A percentile compares a stretch with the other conserved stretches of the same genome.
These are phyloP conservation scores for Alliaria petiolata DNA, from an alignment of 345 rosid genomes.

Conservation along the genomic window DNA sequence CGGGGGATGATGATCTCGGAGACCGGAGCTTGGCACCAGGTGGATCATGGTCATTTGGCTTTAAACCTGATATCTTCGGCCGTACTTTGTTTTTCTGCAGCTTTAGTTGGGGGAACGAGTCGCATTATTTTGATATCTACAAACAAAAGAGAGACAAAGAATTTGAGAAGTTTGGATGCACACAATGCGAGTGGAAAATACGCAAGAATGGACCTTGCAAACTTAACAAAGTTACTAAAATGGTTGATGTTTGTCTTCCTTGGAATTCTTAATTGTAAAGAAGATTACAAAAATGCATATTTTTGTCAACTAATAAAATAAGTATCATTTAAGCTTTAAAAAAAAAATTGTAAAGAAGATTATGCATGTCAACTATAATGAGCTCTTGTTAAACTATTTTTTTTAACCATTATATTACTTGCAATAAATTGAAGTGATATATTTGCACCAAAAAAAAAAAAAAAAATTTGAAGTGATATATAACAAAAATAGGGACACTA, in stretches of 20 bases:
- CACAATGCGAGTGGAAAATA: background rate
- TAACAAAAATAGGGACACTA: no score
- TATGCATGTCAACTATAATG: no score
- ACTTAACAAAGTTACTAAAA: no score
- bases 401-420: no score
- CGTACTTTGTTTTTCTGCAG: background rate
- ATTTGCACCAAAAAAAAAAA: no score
- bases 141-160: background rate
- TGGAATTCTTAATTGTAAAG: background rate
- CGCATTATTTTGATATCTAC: background rate
- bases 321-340: no score
- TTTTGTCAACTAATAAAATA: background rate
- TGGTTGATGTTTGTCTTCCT: background rate
- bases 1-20: background rate
- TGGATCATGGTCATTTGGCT: background rate
- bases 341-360: no score
- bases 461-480: no score
- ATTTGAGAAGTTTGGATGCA: background rate
- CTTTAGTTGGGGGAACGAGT: background rate
- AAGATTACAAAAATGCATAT: no score
- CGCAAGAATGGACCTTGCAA: conserved; percentile 2
- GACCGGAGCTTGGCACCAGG: background rate
- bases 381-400: no score
- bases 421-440: no score
- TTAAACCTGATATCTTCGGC: background rate